Evolutionary conservation across 805 yeast genomes (phyloP), one percentile per base, ranked within the genome.

Genomic region (Cyberlindnera maritima): DNA sequence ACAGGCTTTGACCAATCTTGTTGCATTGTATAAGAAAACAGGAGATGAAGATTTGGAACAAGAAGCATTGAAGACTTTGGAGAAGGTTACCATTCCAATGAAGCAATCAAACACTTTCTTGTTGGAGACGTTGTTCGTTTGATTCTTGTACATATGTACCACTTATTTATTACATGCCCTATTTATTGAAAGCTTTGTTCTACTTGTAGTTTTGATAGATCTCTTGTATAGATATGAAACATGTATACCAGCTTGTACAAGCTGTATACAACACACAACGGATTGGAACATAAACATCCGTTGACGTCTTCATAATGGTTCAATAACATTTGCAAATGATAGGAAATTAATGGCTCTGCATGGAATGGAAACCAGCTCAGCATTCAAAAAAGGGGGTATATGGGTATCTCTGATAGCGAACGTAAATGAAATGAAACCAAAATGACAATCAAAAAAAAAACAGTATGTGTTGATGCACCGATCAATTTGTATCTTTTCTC

Each of bases 1-100:
- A 41, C 63, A 67, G 38, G 63, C 72, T 5, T 62, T 72, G 44
- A 44, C 52, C 13, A 72, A 71, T 43, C 55, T 74, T 36, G 44
- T 52, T 1, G 18, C 19, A 2, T 35, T 58, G 14, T 53, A 60
- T 44, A 39, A 39, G 10, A 43, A 53, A 38, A 39, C 42, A 10
- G 56, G 53, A 9, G 56, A 59, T 18, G 32, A 35, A 6, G 55
- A 49, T 1, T 20, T 55, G 18, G 32, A 40, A 13, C 11, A 33
- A n/a, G 44, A 56, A 23, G 53, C 57, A 0, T 44, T 43, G 31
- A 31, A 47, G 20, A 39, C 44, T 12, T 35, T 53, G 37, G 47
- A 43, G 1, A 41, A 36, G 2, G 19, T 54, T 12, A 49, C 31
- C 7, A 43, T 50, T 2, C 53, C 53, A 20, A 17, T 39, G 18